Evolutionary conservation across 192 early-diverging fungal species (phyloP), one percentile per base, ranked within the genome.

Genomic region (Entomortierella beljakovae): DNA sequence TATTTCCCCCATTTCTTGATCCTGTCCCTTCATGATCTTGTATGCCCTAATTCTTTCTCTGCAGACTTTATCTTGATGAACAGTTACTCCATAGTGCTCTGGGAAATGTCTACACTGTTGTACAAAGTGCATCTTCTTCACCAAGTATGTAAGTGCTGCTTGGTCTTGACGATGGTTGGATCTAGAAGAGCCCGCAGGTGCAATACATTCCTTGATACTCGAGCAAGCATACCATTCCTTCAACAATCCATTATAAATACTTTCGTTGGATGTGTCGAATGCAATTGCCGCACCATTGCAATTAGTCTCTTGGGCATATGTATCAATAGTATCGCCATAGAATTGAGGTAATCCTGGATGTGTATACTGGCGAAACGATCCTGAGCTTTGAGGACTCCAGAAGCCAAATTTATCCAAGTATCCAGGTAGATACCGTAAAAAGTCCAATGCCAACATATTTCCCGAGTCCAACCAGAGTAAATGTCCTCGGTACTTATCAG

Each of bases 131-230:
- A 85, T 32, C 42, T 56, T 66, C 61, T 77, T 77, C 61, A 69
- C 85, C 15, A 88, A 48, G 62, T 80, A 85, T 9, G 87, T 86
- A 40, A 88, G 51, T 8, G 71, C 85, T 6, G 87, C 83, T 52
- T 88, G 87, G 34, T 88, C 87, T 70, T 88, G 87, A 11, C 87
- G 75, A 67, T 88, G 87, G 50, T 88, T 88, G 23, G 57, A 42
- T 15, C 87, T 58, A 37, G 64, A 76, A 15, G 85, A 86, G 5
- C 87, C 87, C 42, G 49, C 43, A n/a, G 87, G 87, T 2, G 87
- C 87, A 25, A 88, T 86, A 57, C 87, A 88, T 1, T 57, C 56
- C 52, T 85, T 82, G 42, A 54, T 61, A 2, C 67, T 25, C 13
- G 77, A 85, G 67, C 85, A 88, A 1, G 72, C 61, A 37, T 80